Percentiles rank a stretch among this genome's conserved stretches.
Evolutionary conservation across 371 early-diverging fungal species (phyloP).

Genomic region (Mucor velutinosus): DNA sequence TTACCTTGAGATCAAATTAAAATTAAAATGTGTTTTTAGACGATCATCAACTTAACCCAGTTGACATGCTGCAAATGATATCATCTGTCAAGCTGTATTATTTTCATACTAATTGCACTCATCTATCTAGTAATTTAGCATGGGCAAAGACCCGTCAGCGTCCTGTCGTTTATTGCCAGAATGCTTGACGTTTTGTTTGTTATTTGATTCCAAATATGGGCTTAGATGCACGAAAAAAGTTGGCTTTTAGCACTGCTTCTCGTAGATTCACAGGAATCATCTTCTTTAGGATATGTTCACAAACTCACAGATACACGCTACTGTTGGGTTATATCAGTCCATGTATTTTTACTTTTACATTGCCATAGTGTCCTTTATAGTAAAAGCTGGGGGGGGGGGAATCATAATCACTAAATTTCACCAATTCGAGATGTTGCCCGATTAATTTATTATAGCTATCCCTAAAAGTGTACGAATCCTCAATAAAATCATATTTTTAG

Average conservation of each 20-base stretch:
- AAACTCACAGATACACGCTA: too few relatives aligned
- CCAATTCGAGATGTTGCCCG: too few relatives aligned
- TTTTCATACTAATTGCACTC: not conserved
- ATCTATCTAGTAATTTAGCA: not conserved
- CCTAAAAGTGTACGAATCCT: not conserved
- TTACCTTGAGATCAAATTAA: not conserved
- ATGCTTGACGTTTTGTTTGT: not conserved
- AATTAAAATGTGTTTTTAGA: constrained; percentile 8
- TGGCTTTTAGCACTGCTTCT: not conserved
- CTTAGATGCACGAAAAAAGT: not conserved
- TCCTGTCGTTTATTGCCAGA: not conserved
- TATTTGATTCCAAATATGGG: not conserved
- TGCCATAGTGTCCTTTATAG: too few relatives aligned
- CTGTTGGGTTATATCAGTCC: too few relatives aligned
- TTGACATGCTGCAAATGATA: not conserved
- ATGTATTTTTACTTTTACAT: too few relatives aligned
- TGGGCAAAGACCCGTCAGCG: not conserved
- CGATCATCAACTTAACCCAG: not conserved
- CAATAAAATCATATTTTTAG: not conserved
- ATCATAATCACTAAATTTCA: too few relatives aligned
- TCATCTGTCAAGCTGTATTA: not conserved
- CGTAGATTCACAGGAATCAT: not conserved
- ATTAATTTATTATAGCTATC: too few relatives aligned
- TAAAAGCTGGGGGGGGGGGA: too few relatives aligned
- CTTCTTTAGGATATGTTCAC: not conserved